Conservation (phyloP, 495 filamentous ascomycete species). For the Penicillium antarcticum region DNA sequence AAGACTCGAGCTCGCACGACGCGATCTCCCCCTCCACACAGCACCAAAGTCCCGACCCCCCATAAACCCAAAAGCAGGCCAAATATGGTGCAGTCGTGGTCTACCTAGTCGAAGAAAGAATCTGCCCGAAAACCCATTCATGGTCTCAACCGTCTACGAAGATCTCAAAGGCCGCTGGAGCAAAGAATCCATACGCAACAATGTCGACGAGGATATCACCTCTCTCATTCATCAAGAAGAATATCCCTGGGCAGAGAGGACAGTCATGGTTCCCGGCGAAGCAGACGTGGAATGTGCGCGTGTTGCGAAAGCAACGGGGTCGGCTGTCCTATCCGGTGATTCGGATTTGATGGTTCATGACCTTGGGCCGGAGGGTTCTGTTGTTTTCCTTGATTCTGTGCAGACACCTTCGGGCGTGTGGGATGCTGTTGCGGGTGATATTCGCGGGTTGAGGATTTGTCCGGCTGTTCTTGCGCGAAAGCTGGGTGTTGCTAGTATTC, state of each 20-base stretch:
- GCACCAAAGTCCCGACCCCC: constrained; percentile 2
- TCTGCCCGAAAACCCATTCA: constrained; percentile 58
- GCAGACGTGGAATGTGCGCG: constrained; percentile 67
- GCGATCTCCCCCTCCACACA: constrained; percentile 1
- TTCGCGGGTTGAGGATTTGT: constrained; percentile 38
- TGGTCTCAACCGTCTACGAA: constrained; percentile 67
- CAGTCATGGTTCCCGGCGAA: constrained; percentile 62
- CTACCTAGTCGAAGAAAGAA: constrained; percentile 24
- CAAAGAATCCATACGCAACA: constrained; percentile 16
- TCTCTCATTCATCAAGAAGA: constrained; percentile 6
- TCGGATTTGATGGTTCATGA: constrained; percentile 73
- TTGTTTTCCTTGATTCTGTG: constrained; percentile 56
- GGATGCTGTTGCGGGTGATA: constrained; percentile 11
- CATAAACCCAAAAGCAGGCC: constrained; percentile 9
- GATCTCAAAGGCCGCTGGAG: constrained; percentile 45
- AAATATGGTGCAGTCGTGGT: constrained; percentile 24
- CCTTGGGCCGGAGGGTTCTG: constrained; percentile 52
- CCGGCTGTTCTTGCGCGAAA: constrained; percentile 32
- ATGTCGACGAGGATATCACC: constrained; percentile 5
- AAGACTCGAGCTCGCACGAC: constrained; percentile 33
- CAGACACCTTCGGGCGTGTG: constrained; percentile 18
- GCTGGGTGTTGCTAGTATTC: constrained; percentile 33
- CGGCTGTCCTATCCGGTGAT: constrained; percentile 62
- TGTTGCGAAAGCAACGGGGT: constrained; percentile 46
- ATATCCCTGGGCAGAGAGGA: constrained; percentile 46